phyloP scores from a whole-genome alignment of 1,284 basidiomycete genomes.

The Papiliotrema laurentii region DNA sequence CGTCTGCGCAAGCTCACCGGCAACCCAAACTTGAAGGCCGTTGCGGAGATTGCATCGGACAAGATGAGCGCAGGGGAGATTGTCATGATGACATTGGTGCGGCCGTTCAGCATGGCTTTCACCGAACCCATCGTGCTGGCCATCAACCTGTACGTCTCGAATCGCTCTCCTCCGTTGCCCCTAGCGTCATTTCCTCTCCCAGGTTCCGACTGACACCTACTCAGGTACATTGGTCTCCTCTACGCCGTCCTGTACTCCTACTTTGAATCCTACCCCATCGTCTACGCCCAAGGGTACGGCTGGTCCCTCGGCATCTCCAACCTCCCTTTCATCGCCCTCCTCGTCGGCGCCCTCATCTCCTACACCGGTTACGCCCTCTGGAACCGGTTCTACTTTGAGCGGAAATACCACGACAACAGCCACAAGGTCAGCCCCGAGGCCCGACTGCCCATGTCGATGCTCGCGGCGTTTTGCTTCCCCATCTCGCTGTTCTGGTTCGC shows the following conservation, averaged over 20 bases:
- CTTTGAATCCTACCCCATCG: slow-evolving; percentile 32
- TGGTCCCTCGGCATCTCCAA: slow-evolving; percentile 19
- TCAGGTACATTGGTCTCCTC: slow-evolving; percentile 15
- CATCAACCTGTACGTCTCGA: slow-evolving; percentile 27
- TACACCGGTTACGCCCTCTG: slow-evolving; percentile 20
- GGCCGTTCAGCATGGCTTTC: slow-evolving; percentile 29
- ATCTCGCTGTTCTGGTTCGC: slow-evolving; percentile 39
- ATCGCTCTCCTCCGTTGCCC: too few species aligned
- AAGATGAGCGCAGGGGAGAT: slow-evolving; percentile 16
- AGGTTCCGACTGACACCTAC: neutral
- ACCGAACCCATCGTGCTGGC: slow-evolving; percentile 39
- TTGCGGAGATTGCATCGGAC: slow-evolving; percentile 23
- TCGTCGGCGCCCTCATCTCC: slow-evolving; percentile 27
- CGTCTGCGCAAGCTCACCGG: slow-evolving; percentile 44
- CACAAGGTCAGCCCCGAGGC: slow-evolving; percentile 25
- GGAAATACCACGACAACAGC: slow-evolving; percentile 11
- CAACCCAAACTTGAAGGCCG: slow-evolving; percentile 31
- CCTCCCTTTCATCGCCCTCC: slow-evolving; percentile 28
- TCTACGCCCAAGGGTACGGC: slow-evolving; percentile 25
- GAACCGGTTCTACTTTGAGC: slow-evolving; percentile 26
- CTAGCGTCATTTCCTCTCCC: neutral
- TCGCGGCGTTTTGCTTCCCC: slow-evolving; percentile 28
- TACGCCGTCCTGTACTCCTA: slow-evolving; percentile 27
- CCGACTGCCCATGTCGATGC: slow-evolving; percentile 23
- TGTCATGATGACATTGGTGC: slow-evolving; percentile 19